Conservation (phyloP, 345 rosid species). For the Mangifera indica region DNA sequence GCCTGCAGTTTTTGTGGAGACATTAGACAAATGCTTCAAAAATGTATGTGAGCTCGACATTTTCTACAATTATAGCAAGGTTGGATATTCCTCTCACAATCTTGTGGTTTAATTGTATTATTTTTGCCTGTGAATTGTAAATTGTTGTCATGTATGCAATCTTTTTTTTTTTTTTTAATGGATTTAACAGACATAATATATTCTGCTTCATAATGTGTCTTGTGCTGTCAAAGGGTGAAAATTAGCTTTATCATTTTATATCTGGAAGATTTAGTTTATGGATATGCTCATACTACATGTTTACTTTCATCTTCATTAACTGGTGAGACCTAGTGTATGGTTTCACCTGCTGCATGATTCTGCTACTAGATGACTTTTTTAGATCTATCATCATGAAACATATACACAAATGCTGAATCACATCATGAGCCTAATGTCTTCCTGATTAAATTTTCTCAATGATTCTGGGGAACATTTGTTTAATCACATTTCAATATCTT, state of each 20-base stretch:
- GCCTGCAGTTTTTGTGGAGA: slow-evolving; percentile 87
- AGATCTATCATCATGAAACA: not conserved
- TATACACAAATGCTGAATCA: not conserved
- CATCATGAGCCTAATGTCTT: not conserved
- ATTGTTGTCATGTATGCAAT: not conserved
- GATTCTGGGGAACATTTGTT: not conserved
- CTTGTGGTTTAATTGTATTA: not conserved
- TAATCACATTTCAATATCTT: not conserved
- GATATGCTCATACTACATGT: not conserved
- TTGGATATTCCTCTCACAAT: slow-evolving; percentile 23
- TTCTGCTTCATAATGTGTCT: not conserved
- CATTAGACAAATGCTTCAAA: slow-evolving; percentile 96
- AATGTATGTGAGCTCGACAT: slow-evolving; percentile 93
- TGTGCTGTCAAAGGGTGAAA: not conserved
- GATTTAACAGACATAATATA: not conserved
- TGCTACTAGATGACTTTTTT: not conserved
- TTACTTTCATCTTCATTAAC: not conserved
- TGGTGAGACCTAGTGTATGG: not conserved
- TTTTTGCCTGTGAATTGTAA: not conserved
- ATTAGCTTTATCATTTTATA: not conserved
- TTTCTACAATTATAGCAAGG: slow-evolving; percentile 89
- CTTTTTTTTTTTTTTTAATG: not conserved
- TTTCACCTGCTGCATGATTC: not conserved
- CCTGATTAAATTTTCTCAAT: not conserved
- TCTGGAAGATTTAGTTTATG: not conserved